Evolutionary conservation across 2,329 filamentous ascomycete species (phyloP).

Genomic region (Fusarium chaquense): DNA sequence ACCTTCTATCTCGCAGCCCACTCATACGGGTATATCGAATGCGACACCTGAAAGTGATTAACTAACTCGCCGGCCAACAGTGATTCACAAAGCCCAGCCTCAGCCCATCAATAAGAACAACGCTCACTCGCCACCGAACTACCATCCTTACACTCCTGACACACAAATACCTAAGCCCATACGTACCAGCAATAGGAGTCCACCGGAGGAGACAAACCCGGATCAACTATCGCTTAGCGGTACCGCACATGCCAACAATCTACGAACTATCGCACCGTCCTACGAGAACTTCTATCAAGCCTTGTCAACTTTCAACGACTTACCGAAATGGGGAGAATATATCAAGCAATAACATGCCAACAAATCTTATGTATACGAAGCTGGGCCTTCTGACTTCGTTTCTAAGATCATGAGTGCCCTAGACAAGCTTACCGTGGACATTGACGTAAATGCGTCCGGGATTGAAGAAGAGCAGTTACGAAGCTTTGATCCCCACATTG

Average conservation of each 20-base stretch:
- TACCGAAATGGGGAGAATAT: background rate
- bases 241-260: background rate
- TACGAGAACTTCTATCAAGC: background rate
- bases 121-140: too few species aligned
- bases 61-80: too few species aligned
- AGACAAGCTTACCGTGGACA: background rate
- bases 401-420: background rate
- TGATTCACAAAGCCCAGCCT: too few species aligned
- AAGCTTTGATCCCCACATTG: background rate
- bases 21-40: too few species aligned
- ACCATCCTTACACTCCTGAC: too few species aligned
- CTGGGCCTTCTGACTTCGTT: background rate
- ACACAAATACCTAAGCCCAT: too few species aligned
- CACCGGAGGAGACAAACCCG: background rate
- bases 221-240: background rate
- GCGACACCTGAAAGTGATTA: too few species aligned
- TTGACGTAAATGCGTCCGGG: background rate
- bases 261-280: background rate
- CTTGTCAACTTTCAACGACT: background rate
- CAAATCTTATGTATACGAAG: background rate
- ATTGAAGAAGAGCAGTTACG: background rate
- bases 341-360: background rate
- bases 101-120: too few species aligned
- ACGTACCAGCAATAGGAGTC: background rate
- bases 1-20: too few species aligned